Conservation (phyloP, 2,329 filamentous ascomycete species). For the Fusarium tanahbumbuense region DNA sequence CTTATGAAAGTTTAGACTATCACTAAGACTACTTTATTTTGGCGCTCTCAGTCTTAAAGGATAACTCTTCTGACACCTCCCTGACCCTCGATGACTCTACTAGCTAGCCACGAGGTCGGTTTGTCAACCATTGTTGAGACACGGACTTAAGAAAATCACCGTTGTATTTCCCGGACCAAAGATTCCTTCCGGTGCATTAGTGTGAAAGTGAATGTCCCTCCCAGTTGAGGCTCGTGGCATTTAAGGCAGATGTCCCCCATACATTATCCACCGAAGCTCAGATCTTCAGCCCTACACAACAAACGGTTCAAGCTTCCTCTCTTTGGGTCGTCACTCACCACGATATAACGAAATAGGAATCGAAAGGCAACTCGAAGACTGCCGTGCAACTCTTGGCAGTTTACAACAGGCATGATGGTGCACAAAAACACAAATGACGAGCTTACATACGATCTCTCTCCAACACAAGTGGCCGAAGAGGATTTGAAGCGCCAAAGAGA, state of each 20-base stretch:
- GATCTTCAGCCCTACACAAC: not conserved
- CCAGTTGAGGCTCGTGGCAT: not conserved
- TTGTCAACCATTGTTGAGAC: constrained; percentile 1
- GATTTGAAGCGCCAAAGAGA: constrained; percentile 27
- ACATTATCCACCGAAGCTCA: not conserved
- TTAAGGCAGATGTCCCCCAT: constrained; percentile 12
- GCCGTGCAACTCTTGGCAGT: not conserved
- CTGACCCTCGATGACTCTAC: constrained; percentile 6
- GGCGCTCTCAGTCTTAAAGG: not conserved
- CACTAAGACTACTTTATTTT: not conserved
- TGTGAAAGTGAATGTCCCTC: constrained; percentile 1
- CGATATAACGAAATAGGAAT: not conserved
- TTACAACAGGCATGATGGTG: constrained; percentile 21
- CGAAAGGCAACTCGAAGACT: not conserved
- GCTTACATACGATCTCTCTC: constrained; percentile 15
- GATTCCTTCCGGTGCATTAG: constrained; percentile 11
- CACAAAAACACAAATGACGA: constrained; percentile 18
- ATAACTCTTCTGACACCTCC: not conserved
- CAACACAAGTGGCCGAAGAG: constrained; percentile 2
- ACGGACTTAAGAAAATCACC: constrained; percentile 32
- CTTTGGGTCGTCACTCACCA: not conserved
- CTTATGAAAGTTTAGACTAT: not conserved
- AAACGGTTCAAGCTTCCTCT: not conserved
- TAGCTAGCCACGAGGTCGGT: constrained; percentile 2
- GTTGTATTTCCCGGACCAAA: not conserved